Conservation (phyloP, 805 yeast species). For the Suhomyces sp. region DNA sequence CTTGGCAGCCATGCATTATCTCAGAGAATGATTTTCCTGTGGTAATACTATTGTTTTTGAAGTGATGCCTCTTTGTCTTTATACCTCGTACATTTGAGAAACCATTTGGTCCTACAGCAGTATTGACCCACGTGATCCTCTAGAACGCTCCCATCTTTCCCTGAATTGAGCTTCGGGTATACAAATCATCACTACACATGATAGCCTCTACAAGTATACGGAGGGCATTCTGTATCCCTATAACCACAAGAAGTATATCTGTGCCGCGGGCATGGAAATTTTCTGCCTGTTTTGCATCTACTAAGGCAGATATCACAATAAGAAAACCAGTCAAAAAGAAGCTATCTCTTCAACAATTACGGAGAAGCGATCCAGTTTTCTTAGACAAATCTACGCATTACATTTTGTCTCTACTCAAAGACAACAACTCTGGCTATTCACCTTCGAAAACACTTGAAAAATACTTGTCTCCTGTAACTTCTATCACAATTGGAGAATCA, state of each 20-base stretch:
- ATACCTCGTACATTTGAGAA: not conserved
- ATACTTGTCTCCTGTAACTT: constrained; percentile 51
- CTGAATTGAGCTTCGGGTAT: not conserved
- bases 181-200: not conserved
- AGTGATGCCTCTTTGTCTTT: not conserved
- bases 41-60: not conserved
- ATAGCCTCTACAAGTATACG: not conserved
- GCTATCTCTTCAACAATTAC: constrained; percentile 27
- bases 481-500: constrained; percentile 69
- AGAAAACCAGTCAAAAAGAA: constrained; percentile 11
- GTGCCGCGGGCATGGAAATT: not conserved
- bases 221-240: not conserved
- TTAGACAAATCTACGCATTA: constrained; percentile 22
- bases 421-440: constrained; percentile 12
- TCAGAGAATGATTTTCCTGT: not conserved
- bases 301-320: not conserved
- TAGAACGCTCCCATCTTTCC: not conserved
- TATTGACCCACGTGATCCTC: not conserved
- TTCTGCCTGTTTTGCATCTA: not conserved
- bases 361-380: constrained; percentile 22
- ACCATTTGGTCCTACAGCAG: not conserved
- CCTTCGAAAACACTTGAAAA: constrained; percentile 21
- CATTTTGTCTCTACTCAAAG: constrained; percentile 24
- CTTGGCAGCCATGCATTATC: not conserved
- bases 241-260: not conserved